Evolutionary conservation across 306 rosid species (phyloP).

Genomic region (Quercus cerris): DNA sequence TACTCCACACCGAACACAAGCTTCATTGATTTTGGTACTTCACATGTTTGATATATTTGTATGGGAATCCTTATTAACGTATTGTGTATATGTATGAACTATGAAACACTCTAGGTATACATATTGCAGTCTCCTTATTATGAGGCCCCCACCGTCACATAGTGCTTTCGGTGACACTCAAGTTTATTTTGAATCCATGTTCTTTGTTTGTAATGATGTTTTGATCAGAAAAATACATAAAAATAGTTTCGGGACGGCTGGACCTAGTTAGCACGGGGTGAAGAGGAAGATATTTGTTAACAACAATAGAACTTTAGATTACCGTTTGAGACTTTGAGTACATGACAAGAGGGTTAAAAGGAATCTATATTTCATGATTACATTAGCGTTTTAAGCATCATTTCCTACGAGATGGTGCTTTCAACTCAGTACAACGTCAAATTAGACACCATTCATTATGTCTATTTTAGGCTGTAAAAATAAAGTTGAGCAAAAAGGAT

Average conservation of each 20-base stretch:
- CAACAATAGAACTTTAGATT: background rate
- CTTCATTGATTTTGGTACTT: too few relatives aligned
- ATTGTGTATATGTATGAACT: too few relatives aligned
- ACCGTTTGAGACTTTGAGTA: background rate
- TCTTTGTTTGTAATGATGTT: conserved; percentile 29
- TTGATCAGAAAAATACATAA: background rate
- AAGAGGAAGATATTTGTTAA: background rate
- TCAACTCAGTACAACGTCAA: background rate
- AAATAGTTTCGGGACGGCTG: background rate
- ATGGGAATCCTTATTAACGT: too few relatives aligned
- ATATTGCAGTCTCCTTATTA: background rate
- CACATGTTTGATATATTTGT: too few relatives aligned
- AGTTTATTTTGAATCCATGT: conserved; percentile 33
- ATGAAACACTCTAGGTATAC: too few relatives aligned
- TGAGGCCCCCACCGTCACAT: background rate
- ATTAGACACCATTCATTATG: background rate
- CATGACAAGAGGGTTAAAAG: conserved; percentile 13
- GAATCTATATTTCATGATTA: background rate
- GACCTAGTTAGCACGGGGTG: too few relatives aligned
- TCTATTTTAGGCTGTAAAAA: background rate
- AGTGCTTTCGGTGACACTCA: conserved; percentile 63
- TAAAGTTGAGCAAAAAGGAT: too few relatives aligned
- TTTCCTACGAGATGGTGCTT: background rate
- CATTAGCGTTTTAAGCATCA: background rate
- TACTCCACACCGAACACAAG: too few relatives aligned